Conservation (phyloP, 2,329 filamentous ascomycete species). For the Neopestalotiopsis clavispora region DNA sequence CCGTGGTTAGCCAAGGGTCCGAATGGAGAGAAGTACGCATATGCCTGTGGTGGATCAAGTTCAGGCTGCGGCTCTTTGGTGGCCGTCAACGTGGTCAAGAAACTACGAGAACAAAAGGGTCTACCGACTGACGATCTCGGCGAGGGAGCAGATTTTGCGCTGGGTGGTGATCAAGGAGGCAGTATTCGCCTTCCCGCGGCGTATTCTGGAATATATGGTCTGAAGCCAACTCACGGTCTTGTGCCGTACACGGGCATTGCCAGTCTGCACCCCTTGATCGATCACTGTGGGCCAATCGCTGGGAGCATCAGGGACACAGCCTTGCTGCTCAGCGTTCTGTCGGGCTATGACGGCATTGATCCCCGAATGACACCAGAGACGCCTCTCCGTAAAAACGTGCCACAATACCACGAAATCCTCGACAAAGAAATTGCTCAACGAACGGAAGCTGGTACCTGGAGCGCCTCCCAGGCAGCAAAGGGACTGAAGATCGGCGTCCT, state of each 20-base stretch:
- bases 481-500: slow-evolving; percentile 51
- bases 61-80: slow-evolving; percentile 40
- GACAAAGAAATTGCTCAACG: slow-evolving; percentile 23
- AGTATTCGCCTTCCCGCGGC: slow-evolving; percentile 43
- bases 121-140: slow-evolving; percentile 21
- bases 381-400: slow-evolving; percentile 36
- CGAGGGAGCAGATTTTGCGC: slow-evolving; percentile 33
- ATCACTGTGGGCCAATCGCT: slow-evolving; percentile 51
- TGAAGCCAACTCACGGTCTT: slow-evolving; percentile 53
- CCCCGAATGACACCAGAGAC: slow-evolving; percentile 41
- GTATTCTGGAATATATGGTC: slow-evolving; percentile 45
- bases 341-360: slow-evolving; percentile 54
- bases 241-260: slow-evolving; percentile 53
- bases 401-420: slow-evolving; percentile 33
- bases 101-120: slow-evolving; percentile 20
- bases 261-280: slow-evolving; percentile 42
- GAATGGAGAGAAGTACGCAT: slow-evolving; percentile 17
- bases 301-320: slow-evolving; percentile 46
- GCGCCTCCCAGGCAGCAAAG: slow-evolving; percentile 31
- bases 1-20: slow-evolving; percentile 32
- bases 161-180: slow-evolving; percentile 45
- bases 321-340: slow-evolving; percentile 45
- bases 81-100: slow-evolving; percentile 28
- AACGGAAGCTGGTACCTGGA: slow-evolving; percentile 11
- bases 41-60: slow-evolving; percentile 42